phyloP scores from a whole-genome alignment of 2,329 filamentous ascomycete genomes.

The Xylariaceae sp. region DNA sequence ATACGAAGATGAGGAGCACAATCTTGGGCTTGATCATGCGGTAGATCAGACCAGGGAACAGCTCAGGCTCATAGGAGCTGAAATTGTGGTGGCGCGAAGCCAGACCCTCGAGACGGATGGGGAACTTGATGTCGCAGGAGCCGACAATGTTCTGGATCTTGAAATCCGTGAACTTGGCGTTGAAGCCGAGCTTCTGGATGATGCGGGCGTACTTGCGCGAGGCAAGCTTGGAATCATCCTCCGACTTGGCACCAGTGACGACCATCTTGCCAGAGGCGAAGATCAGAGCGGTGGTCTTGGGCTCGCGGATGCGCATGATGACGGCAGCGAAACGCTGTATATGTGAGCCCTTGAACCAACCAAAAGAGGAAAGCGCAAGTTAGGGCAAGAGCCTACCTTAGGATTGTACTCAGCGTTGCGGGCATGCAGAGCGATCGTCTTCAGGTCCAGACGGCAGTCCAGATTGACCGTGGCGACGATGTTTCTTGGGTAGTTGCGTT shows the following conservation, averaged over 20 bases:
- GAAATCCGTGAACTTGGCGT: conserved; percentile 99
- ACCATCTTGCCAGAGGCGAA: conserved; percentile 99
- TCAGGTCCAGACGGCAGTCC: conserved; percentile 93
- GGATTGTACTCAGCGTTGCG: conserved; percentile 98
- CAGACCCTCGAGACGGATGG: conserved; percentile 92
- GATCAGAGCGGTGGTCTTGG: conserved; percentile 96
- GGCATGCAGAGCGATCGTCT: conserved; percentile 97
- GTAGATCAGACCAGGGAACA: conserved; percentile 99
- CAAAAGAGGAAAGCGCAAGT: conserved; percentile 10
- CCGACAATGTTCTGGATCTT: conserved; percentile 99
- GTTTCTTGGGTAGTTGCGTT: conserved; percentile 69
- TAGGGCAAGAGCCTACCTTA: conserved; percentile 64
- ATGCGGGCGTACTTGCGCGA: conserved; percentile 98
- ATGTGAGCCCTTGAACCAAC: conserved; percentile 16
- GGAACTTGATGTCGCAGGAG: conserved; percentile 99
- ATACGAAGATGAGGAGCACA: conserved; percentile 95
- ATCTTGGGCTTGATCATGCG: conserved; percentile 99
- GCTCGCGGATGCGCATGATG: conserved; percentile 99
- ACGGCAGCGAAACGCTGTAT: conserved; percentile 92
- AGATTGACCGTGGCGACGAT: conserved; percentile 99
- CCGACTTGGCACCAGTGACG: conserved; percentile 94
- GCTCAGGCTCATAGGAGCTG: conserved; percentile 96
- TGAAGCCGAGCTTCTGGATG: conserved; percentile 99
- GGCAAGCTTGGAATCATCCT: conserved; percentile 96
- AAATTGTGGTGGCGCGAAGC: conserved; percentile 98